Evolutionary conservation across 2,329 filamentous ascomycete genomes (phyloP).

Genomic region (Fonsecaea erecta): DNA sequence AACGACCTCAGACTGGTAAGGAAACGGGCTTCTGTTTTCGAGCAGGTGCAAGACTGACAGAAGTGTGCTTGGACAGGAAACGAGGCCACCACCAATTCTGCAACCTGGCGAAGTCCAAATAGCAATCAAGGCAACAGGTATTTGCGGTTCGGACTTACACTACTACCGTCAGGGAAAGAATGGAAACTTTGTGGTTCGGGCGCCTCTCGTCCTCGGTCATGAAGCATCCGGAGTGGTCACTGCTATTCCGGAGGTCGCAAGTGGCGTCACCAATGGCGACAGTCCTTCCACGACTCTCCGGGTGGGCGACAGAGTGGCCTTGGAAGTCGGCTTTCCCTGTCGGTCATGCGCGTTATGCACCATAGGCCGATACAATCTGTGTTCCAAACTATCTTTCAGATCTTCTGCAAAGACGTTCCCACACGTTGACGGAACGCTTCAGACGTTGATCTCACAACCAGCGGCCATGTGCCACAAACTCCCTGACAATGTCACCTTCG

Average conservation of each 20-base stretch:
- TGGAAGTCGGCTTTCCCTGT: constrained; percentile 90
- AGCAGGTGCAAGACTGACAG: constrained; percentile 7
- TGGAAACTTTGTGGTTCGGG: constrained; percentile 79
- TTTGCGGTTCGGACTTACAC: constrained; percentile 75
- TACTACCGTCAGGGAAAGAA: constrained; percentile 89
- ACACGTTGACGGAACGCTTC: constrained; percentile 67
- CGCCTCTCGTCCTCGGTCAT: constrained; percentile 80
- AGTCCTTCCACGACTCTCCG: constrained; percentile 40
- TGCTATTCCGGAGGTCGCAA: constrained; percentile 54
- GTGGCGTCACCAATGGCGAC: constrained; percentile 9
- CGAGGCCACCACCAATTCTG: constrained; percentile 54
- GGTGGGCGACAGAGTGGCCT: constrained; percentile 81
- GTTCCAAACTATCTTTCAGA: constrained; percentile 62
- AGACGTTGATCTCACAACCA: constrained; percentile 66
- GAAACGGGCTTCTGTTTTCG: background rate
- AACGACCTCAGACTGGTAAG: constrained; percentile 64
- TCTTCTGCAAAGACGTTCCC: constrained; percentile 65
- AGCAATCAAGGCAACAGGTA: constrained; percentile 67
- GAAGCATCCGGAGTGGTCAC: constrained; percentile 81
- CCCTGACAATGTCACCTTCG: constrained; percentile 57
- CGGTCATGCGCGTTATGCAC: constrained; percentile 62
- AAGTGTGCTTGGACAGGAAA: constrained; percentile 52
- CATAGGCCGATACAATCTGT: constrained; percentile 66
- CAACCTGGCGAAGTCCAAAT: constrained; percentile 64
- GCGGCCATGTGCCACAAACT: constrained; percentile 64